Evolutionary conservation across 306 rosid genomes (phyloP).

Genomic region (Myrica gale): DNA sequence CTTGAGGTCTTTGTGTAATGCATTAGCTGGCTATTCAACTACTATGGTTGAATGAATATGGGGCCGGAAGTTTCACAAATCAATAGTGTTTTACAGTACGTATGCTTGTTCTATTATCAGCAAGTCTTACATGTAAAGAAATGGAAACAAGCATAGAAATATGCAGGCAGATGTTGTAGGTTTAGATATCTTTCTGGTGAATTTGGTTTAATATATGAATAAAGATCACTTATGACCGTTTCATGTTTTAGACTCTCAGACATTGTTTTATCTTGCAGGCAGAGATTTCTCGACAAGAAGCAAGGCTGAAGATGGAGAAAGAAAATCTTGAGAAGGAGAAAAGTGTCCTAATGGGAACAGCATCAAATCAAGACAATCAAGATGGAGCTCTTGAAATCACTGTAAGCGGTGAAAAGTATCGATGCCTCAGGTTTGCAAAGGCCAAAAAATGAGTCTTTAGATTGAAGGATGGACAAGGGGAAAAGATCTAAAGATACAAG

Average conservation of each 20-base stretch:
- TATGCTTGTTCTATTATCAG: background rate
- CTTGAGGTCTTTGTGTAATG: too few species aligned
- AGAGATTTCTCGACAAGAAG: slow-evolving; percentile 90
- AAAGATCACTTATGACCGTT: background rate
- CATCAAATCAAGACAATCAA: slow-evolving; percentile 91
- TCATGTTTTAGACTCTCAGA: background rate
- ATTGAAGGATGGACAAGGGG: background rate
- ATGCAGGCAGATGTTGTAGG: background rate
- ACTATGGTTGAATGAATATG: background rate
- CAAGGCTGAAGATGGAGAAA: slow-evolving; percentile 89
- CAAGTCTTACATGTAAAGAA: background rate
- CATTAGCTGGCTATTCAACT: too few species aligned
- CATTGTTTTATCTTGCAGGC: slow-evolving; percentile 46
- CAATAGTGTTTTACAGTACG: background rate
- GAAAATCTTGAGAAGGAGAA: slow-evolving; percentile 97
- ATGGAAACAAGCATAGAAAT: background rate
- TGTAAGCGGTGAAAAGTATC: slow-evolving; percentile 95
- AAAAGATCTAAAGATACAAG: background rate
- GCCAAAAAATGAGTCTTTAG: slow-evolving; percentile 72
- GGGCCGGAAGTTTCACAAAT: background rate
- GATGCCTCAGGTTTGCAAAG: slow-evolving; percentile 92
- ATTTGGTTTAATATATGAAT: background rate
- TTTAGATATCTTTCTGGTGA: background rate
- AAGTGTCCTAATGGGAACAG: slow-evolving; percentile 95
- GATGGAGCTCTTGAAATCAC: slow-evolving; percentile 97